Base-by-base conservation (phyloP, 495 filamentous ascomycete genomes). In the Massariosphaeria phaeospora region DNA sequence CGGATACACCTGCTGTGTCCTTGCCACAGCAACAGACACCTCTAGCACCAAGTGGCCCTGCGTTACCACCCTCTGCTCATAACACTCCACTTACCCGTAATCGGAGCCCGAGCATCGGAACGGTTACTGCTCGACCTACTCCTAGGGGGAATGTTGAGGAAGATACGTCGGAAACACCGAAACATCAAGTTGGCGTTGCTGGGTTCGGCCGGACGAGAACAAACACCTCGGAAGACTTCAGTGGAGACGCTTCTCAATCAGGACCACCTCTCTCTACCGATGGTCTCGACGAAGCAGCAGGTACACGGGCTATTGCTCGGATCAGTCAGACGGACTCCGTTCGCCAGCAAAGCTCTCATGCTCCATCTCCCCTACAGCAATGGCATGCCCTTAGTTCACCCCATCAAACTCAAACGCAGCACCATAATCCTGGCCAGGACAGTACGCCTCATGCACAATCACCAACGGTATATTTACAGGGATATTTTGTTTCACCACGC, bases 141-240 rank as follows among this genome's bases (percentile, higher is more conserved):
- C 25, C 24, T 7, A 34, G 49, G 27, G 54, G 44, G 23, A 57
- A 42, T 31, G 36, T 24, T 15, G 47, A 48, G 7, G 48, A 53
- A 7, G 52, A 48, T 12, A 24, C 12, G 17, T 18, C 52, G 33
- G 30, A 48, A 3, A 52, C 55, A 20, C 46, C 54, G 31, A 59
- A 55, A 39, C 30, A 55, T 21, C 35, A 35, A 17, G 54, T 50
- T 45, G 43, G 48, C 23, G 47, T 43, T 11, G 45, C 48, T 13
- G 36, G 34, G 5, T 57, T 58, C 27, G 53, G 42, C 21, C 26
- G 29, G 13, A 26, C 45, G 20, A 21, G 51, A 26, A 38, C 44
- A 10, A 56, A 48, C 38, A 21, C 58, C n/a, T 47, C 58, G 11
- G 46, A 61, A 41, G 52, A 56, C 5, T 7, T 11, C 12, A 48